Base-by-base conservation (phyloP, 345 rosid genomes). In the Firmiana major region DNA sequence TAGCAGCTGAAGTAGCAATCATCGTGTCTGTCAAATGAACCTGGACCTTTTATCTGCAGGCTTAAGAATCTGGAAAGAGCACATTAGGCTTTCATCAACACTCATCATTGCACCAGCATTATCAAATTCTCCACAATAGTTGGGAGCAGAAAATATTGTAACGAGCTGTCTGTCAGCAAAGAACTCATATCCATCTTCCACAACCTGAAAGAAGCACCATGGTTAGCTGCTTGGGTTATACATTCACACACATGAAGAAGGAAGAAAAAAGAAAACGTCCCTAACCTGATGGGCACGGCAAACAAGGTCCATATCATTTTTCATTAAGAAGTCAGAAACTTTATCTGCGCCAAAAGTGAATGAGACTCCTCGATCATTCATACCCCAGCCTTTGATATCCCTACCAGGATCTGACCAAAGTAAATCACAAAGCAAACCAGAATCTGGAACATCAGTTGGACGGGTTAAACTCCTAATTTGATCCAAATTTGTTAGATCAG, bases 91-190 rank as follows among this genome's bases (percentile, higher is more conserved):
- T 71, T 94, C 94, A 77, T 94, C 98, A 71, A 94, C 96, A 74
- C 97, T 92, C 97, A 94, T 94, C 97, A 94, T 89, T 46, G 98
- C 97, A 57, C 97, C 98, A 21, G 96, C 92, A 74, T 94, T 94
- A 84, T 94, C 94, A 77, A 94, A 94, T 84, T 94, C 98, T 21
- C 98, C 98, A 0, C 97, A 93, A 79, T 93, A 93, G 85, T 93
- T 93, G 22, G 98, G 98, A 57, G 98, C 98, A 21, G 96, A 94
- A 85, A 94, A 94, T 72, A 94, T 89, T 0, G 98, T 90, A 40
- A 94, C 97, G 63, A 94, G 96, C 79, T 87, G 91, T 82, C 95
- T 90, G 48, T 92, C 91, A 58, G 97, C 97, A 46, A 93, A 92
- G 87, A 93, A 93, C 81, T 93, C 98, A 31, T 93, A 93, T 16